Base-by-base conservation (phyloP, 1,139 yeast species). In the Magnusiomyces paraingens region DNA sequence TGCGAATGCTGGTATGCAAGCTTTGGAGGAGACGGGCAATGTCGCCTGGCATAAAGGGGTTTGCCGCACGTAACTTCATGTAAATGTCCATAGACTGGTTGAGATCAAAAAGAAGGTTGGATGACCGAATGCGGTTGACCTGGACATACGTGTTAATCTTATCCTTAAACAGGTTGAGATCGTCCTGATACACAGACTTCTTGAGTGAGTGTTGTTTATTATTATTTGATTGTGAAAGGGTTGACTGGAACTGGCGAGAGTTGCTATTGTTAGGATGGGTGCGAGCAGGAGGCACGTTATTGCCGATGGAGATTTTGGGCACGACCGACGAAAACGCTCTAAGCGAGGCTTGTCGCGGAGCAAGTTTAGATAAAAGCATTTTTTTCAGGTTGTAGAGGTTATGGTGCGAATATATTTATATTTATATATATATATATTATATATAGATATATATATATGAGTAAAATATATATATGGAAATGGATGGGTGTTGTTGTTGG, bases 81-180 rank as follows among this genome's bases (percentile, higher is more conserved):
- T 64, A 65, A 6, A 64, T 59, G 11, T 50, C 56, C 67, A 64
- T 61, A 18, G 67, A 66, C 29, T 57, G 60, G 22, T 57, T 57
- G 36, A 63, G 61, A 50, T 64, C 67, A 20, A 55, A 18, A 20
- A 55, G 50, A 47, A 52, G 45, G 20, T 50, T 52, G n/a, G 57
- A 40, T 1, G 52, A 41, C 17, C 55, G 47, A 22, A 52, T 51
- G 17, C 52, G 53, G 43, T 22, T 51, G 44, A 52, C 42, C 17
- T 51, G 55, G 11, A 51, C 49, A 39, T 51, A 51, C 47, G 43
- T 47, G 49, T 49, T 52, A 44, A 55, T 45, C 47, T 55, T 55
- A 35, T 54, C 56, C 18, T 54, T 51, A 43, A 54, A 54, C 3
- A 38, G n/a, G 22, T 50, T 38, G 8, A 49, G 21, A 22, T 52